These are phyloP conservation scores for Areca catechu DNA, from an alignment of 176 grass and related monocot species.

Conservation along the genomic window DNA sequence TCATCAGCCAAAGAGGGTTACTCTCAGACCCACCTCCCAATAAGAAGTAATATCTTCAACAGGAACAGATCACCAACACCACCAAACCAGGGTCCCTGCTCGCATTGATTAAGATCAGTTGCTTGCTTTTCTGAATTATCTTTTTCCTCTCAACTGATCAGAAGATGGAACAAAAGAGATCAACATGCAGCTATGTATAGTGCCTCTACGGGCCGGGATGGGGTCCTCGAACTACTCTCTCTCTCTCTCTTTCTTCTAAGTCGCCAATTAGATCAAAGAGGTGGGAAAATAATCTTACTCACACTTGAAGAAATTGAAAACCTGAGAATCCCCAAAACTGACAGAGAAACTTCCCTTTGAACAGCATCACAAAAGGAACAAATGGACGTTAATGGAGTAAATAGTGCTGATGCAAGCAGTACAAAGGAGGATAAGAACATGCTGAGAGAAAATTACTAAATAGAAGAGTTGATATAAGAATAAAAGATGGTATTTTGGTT, in stretches of 20 bases:
- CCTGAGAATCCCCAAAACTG: slow-evolving; percentile 36
- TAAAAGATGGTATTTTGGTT: slow-evolving; percentile 19
- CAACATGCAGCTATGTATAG: too few relatives aligned
- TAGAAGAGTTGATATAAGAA: neutral
- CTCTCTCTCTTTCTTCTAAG: too few relatives aligned
- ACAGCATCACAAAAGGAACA: slow-evolving; percentile 17
- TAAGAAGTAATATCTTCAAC: slow-evolving; percentile 35
- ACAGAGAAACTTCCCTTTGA: slow-evolving; percentile 37
- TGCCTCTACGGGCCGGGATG: too few relatives aligned
- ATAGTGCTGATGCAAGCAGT: slow-evolving; percentile 16
- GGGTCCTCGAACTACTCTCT: too few relatives aligned
- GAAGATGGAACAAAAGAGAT: too few relatives aligned
- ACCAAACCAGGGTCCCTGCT: slow-evolving; percentile 51
- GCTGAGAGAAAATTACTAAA: slow-evolving; percentile 1
- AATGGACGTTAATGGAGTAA: slow-evolving; percentile 5
- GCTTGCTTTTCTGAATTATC: too few relatives aligned
- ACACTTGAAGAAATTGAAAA: slow-evolving; percentile 23
- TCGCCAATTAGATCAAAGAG: neutral
- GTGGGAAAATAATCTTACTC: slow-evolving; percentile 18
- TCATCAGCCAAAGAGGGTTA: slow-evolving; percentile 52
- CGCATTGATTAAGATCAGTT: neutral
- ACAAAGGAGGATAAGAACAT: slow-evolving; percentile 4
- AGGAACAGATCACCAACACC: slow-evolving; percentile 1
- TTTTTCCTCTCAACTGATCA: too few relatives aligned
- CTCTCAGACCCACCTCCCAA: slow-evolving; percentile 44